These are phyloP conservation scores for Phytopythium sindhum DNA, from an alignment of 352 stramenopile species.

Conservation along the genomic window DNA sequence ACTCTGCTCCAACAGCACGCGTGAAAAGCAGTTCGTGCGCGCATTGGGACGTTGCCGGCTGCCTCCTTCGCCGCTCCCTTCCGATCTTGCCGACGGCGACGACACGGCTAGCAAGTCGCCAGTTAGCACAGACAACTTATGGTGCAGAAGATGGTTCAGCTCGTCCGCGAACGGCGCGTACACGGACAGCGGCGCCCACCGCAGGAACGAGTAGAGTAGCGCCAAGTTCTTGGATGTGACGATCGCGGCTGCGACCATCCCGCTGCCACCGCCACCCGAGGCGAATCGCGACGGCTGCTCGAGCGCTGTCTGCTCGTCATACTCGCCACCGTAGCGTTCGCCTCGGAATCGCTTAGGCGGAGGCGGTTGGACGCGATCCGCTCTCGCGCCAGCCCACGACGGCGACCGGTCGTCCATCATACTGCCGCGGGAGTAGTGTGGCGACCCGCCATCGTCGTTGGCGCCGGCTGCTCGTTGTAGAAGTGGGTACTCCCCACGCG, in stretches of 20 bases:
- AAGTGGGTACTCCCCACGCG: background rate
- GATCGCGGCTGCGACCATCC: constrained; percentile 14
- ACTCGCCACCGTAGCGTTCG: background rate
- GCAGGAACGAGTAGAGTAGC: constrained; percentile 42
- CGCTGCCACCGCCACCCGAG: background rate
- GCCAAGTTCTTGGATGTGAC: constrained; percentile 58
- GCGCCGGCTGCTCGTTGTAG: background rate
- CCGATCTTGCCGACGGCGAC: background rate
- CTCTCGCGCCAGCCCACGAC: background rate
- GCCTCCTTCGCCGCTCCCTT: background rate
- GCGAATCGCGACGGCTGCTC: background rate
- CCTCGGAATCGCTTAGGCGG: background rate
- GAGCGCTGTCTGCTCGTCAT: background rate
- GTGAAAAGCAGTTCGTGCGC: constrained; percentile 48
- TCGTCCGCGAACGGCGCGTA: constrained; percentile 50
- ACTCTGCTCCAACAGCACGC: constrained; percentile 38
- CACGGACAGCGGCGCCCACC: constrained; percentile 41
- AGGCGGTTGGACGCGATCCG: background rate
- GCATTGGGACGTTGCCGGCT: constrained; percentile 2
- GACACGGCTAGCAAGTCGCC: background rate
- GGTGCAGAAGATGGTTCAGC: constrained; percentile 37
- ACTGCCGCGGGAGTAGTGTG: background rate
- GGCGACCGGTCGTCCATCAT: background rate
- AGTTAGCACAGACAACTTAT: constrained; percentile 21
- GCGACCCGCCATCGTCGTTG: background rate